Evolutionary conservation across 768 basidiomycete genomes (phyloP).

Genomic region (Hortiboletus flavorubellus): DNA sequence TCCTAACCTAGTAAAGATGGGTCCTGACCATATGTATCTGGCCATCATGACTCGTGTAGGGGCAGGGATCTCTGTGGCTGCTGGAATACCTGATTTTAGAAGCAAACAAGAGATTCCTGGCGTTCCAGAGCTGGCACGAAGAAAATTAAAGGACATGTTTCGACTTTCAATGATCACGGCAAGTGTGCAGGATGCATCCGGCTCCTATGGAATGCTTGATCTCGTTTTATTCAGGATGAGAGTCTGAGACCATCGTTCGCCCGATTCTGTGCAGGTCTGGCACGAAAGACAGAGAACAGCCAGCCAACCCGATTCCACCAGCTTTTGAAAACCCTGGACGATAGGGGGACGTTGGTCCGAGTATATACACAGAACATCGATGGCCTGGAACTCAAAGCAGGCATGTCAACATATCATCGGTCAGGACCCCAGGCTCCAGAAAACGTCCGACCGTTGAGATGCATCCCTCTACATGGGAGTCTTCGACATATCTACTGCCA

Average conservation of each 20-base stretch:
- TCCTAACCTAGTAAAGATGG: too few relatives aligned
- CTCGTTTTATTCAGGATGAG: background rate
- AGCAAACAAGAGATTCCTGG: background rate
- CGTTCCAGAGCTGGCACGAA: background rate
- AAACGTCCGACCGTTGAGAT: too few relatives aligned
- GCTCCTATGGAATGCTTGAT: background rate
- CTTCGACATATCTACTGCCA: too few relatives aligned
- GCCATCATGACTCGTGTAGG: background rate
- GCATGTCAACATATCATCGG: too few relatives aligned
- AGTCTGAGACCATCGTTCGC: background rate
- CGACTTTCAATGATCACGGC: slow-evolving; percentile 3
- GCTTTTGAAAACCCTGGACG: slow-evolving; percentile 6
- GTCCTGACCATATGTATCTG: too few relatives aligned
- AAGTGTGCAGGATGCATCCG: background rate
- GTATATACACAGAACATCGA: too few relatives aligned
- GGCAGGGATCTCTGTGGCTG: slow-evolving; percentile 11
- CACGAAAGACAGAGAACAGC: background rate
- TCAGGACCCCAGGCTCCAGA: too few relatives aligned
- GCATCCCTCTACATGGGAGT: too few relatives aligned
- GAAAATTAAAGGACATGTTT: slow-evolving; percentile 12
- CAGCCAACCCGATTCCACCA: slow-evolving; percentile 8
- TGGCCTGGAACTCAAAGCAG: too few relatives aligned
- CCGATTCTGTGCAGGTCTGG: background rate
- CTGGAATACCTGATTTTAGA: slow-evolving; percentile 13
- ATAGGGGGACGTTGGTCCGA: background rate